Base-by-base conservation (phyloP, 2,329 filamentous ascomycete species). In the Phyllosticta capitalensis region DNA sequence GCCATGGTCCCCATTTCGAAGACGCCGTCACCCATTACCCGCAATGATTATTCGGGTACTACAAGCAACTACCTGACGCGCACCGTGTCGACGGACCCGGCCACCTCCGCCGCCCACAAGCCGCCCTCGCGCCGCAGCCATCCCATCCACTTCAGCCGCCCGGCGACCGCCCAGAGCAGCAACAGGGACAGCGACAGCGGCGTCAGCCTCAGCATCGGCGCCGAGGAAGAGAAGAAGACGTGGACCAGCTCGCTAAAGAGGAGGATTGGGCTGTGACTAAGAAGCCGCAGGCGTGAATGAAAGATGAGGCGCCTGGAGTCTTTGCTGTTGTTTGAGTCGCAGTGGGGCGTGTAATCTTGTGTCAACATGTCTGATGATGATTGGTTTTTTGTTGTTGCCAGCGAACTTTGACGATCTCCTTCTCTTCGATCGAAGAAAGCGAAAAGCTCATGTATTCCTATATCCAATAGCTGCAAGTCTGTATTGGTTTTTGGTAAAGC, bases 401-500 rank as follows among this genome's bases (percentile, higher is more conserved):
- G 17, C 38, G 38, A 45, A n/a, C n/a, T n/a, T n/a, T 45, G 12
- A 45, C 38, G 17, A 45, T n/a, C 4, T n/a, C 38, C 17, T 45
- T 45, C 38, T 45, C 38, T 17, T 45, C 17, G 14, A 17, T 7
- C 38, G 14, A 45, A n/a, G 7, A 45, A 45, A n/a, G 38, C 38
- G 38, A 45, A 45, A 19, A n/a, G 38, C 38, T n/a, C 14, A 45
- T 45, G 38, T n/a, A n/a, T 4, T 45, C 38, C 7, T 6, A 6
- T 45, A 6, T 2, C 78, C 78, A 1, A 72, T 63, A 45, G 74
- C 67, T 59, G 78, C 76, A 61, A 79, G 77, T 10, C 76, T 71
- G 60, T 77, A 79, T 17, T 94, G 81, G 65, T 95, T 89, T 1
- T 83, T 80, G 5, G 82, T n/a, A n/a, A 17, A n/a, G 17, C 14